A percentile compares a stretch with the other conserved stretches of the same genome.
Evolutionary conservation across 805 yeast genomes (phyloP).

Genomic region (Candida schatavii): DNA sequence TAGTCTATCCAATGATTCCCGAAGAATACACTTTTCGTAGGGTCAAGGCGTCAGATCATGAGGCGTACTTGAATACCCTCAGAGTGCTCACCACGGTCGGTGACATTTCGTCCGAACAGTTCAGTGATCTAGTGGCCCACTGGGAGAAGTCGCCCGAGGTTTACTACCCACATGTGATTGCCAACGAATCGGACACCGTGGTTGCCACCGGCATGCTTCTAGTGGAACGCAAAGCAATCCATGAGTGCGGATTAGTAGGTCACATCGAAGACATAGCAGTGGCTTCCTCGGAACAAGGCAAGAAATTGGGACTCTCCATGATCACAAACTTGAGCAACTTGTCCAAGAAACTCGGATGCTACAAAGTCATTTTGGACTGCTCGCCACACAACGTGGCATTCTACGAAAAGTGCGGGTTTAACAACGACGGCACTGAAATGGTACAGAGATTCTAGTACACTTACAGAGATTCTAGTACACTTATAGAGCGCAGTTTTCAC

Average conservation of each 20-base stretch:
- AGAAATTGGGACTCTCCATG: slow-evolving; percentile 67
- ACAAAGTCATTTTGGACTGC: slow-evolving; percentile 89
- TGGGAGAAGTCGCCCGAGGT: slow-evolving; percentile 55
- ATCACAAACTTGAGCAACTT: slow-evolving; percentile 59
- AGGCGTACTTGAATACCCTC: slow-evolving; percentile 63
- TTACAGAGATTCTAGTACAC: no score
- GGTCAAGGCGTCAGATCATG: slow-evolving; percentile 54
- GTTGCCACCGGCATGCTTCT: slow-evolving; percentile 85
- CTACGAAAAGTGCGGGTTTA: slow-evolving; percentile 84
- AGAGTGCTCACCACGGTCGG: slow-evolving; percentile 83
- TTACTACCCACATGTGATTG: slow-evolving; percentile 71
- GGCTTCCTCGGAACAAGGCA: slow-evolving; percentile 71
- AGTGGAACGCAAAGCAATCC: slow-evolving; percentile 80
- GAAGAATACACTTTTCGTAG: slow-evolving; percentile 67
- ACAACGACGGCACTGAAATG: slow-evolving; percentile 69
- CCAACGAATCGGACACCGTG: slow-evolving; percentile 47
- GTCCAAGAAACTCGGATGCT: slow-evolving; percentile 66
- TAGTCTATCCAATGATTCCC: slow-evolving; percentile 38
- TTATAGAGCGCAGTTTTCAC: not conserved
- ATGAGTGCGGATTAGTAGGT: slow-evolving; percentile 80
- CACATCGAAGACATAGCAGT: slow-evolving; percentile 96
- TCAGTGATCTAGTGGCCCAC: slow-evolving; percentile 47
- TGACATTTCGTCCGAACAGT: slow-evolving; percentile 49
- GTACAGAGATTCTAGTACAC: slow-evolving; percentile 47
- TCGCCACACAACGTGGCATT: slow-evolving; percentile 77